Conservation (phyloP, 2,329 filamentous ascomycete species). For the Colletotrichum sojae region DNA sequence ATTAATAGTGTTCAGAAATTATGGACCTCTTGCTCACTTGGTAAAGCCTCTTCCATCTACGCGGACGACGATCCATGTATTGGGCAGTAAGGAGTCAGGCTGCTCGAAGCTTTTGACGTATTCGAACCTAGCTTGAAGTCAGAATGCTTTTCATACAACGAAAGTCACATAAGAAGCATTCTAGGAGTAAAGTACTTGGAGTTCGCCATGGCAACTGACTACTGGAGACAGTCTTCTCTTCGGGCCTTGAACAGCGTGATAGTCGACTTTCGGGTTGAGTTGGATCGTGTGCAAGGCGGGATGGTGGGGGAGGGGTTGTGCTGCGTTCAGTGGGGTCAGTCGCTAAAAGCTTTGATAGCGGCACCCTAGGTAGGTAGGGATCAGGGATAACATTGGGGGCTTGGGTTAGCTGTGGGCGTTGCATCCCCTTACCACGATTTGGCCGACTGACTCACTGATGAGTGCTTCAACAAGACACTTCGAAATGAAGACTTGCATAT, state of each 20-base stretch:
- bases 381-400: neutral
- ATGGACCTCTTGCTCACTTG: conserved; percentile 71
- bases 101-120: conserved; percentile 95
- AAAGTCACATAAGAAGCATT: neutral
- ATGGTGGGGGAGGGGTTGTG: conserved; percentile 42
- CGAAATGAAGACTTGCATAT: too few species aligned
- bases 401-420: neutral
- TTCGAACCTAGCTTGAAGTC: conserved; percentile 73
- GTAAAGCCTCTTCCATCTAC: conserved; percentile 96
- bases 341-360: conserved; percentile 18
- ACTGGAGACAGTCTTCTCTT: too few species aligned
- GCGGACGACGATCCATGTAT: conserved; percentile 95
- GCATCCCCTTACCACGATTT: too few species aligned
- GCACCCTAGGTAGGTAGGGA: neutral
- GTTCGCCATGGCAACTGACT: conserved; percentile 62
- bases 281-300: conserved; percentile 13
- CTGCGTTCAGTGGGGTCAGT: conserved; percentile 24
- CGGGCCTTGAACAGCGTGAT: too few species aligned
- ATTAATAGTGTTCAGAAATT: neutral
- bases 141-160: neutral
- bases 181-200: conserved; percentile 61
- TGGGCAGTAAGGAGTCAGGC: conserved; percentile 82
- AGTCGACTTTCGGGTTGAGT: conserved; percentile 1
- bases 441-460: too few species aligned
- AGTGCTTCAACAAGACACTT: too few species aligned